phyloP scores from a whole-genome alignment of 306 rosid species.

The Gillenia trifoliata region DNA sequence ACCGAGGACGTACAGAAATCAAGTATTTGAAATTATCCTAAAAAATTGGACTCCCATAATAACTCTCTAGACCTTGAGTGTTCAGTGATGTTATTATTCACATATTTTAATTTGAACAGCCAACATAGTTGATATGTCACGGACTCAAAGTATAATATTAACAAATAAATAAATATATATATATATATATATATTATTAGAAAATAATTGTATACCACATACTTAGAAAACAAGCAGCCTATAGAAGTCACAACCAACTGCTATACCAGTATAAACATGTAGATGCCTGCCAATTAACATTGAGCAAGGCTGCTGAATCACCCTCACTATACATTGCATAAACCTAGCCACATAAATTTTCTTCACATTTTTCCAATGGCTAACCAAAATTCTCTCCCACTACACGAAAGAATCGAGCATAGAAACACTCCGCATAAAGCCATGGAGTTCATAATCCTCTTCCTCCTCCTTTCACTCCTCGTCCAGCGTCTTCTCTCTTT shows the following conservation, averaged over 20 bases:
- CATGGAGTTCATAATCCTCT: constrained; percentile 10
- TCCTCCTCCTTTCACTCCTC: constrained; percentile 23
- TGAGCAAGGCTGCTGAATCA: neutral
- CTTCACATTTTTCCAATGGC: neutral
- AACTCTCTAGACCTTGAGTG: no score
- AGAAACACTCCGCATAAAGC: constrained; percentile 3
- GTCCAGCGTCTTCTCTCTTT: constrained; percentile 21
- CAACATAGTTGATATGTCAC: no score
- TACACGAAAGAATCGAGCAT: neutral
- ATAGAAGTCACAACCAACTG: neutral
- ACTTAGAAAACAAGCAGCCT: neutral
- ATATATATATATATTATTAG: neutral
- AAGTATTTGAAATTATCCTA: no score
- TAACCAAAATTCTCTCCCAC: constrained; percentile 1
- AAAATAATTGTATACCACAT: neutral
- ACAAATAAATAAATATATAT: no score
- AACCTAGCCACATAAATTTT: neutral
- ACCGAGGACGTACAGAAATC: no score
- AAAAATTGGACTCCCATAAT: no score
- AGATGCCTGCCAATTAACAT: neutral
- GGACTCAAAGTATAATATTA: no score
- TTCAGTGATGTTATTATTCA: no score
- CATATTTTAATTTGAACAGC: no score
- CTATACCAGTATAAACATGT: neutral
- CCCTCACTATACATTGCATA: neutral